These are phyloP conservation scores for Neofusicoccum umdonicola DNA, from an alignment of 2,329 filamentous ascomycete species.

Conservation along the genomic window DNA sequence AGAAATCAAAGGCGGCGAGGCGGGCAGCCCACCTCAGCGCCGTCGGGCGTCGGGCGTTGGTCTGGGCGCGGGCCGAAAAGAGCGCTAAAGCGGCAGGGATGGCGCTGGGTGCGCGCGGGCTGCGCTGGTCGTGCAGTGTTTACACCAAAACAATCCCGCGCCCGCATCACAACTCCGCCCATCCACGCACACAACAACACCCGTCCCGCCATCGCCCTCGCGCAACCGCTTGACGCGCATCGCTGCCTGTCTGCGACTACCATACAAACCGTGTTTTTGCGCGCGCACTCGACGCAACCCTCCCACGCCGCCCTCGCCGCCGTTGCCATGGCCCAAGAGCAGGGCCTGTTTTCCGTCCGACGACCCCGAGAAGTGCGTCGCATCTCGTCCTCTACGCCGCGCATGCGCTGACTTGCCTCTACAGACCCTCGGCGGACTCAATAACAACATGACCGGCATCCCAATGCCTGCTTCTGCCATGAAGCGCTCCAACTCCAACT, in stretches of 20 bases:
- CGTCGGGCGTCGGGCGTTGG: not conserved
- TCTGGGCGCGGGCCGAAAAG: not conserved
- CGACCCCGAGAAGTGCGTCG: conserved; percentile 81
- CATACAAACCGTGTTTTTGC: not conserved
- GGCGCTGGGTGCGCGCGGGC: not conserved
- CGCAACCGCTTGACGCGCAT: not conserved
- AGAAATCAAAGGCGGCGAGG: conserved; percentile 19
- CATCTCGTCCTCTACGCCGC: conserved; percentile 21
- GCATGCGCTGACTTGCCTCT: conserved; percentile 24
- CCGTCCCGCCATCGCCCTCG: not conserved
- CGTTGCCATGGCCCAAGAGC: conserved; percentile 74
- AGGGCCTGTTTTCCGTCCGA: conserved; percentile 85
- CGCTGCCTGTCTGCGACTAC: not conserved
- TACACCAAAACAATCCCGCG: conserved; percentile 9
- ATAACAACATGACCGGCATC: conserved; percentile 71
- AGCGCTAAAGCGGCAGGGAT: not conserved
- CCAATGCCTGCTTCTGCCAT: conserved; percentile 90
- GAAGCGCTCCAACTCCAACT: conserved; percentile 84
- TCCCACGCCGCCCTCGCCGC: not conserved
- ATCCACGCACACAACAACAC: not conserved
- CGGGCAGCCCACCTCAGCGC: conserved; percentile 1
- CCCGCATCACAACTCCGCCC: not conserved
- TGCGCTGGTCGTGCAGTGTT: not conserved
- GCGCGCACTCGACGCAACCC: not conserved
- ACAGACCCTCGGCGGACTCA: conserved; percentile 82